Percentiles rank a stretch among this genome's conserved stretches.
Conservation (phyloP, 2,329 filamentous ascomycete genomes). For the Exophiala sp. region DNA sequence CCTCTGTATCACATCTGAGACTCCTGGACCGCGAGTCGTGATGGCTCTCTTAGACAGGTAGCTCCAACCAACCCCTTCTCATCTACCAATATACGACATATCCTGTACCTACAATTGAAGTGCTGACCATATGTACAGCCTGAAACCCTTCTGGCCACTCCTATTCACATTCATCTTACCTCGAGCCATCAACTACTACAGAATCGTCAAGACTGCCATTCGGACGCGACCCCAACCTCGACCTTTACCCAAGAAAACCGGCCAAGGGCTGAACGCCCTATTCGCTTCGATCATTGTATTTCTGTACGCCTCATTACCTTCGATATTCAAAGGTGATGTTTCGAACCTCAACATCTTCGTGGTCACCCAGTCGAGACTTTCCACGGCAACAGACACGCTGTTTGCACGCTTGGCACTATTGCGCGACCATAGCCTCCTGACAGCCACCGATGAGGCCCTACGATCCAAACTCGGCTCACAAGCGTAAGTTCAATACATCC, state of each 20-base stretch:
- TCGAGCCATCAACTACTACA: slow-evolving; percentile 24
- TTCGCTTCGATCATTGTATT: slow-evolving; percentile 50
- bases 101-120: too few species aligned
- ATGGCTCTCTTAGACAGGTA: slow-evolving; percentile 1
- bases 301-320: slow-evolving; percentile 51
- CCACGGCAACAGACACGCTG: slow-evolving; percentile 76
- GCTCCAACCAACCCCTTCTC: neutral
- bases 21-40: neutral
- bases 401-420: slow-evolving; percentile 62
- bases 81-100: neutral
- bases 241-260: slow-evolving; percentile 34
- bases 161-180: slow-evolving; percentile 29
- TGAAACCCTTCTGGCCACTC: slow-evolving; percentile 30
- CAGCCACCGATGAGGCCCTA: slow-evolving; percentile 56
- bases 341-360: slow-evolving; percentile 68
- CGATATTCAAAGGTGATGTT: slow-evolving; percentile 11
- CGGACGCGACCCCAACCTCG: slow-evolving; percentile 35
- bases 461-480: slow-evolving; percentile 62
- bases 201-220: slow-evolving; percentile 23
- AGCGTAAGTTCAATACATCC: slow-evolving; percentile 53
- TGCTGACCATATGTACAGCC: slow-evolving; percentile 10
- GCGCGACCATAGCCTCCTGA: slow-evolving; percentile 40
- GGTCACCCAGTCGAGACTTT: slow-evolving; percentile 70
- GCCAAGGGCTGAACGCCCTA: slow-evolving; percentile 44
- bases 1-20: too few species aligned